Conservation (phyloP, 1,284 basidiomycete genomes). For the Ustilago trichophora region DNA sequence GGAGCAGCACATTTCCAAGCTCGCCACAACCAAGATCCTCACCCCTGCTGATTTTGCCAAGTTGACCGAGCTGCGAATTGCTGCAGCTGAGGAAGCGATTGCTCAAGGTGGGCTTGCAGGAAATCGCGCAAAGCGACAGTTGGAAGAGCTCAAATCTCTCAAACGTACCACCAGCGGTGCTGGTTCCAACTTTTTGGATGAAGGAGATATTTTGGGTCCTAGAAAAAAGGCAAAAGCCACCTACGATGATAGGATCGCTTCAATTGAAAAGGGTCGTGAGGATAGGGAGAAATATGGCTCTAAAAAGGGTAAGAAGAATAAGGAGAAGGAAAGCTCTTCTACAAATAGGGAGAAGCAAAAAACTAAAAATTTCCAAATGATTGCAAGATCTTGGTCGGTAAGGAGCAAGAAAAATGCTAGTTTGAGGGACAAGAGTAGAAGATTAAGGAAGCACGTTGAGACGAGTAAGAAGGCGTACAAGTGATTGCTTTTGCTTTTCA, state of each 20-base stretch:
- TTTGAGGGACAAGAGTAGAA: slow-evolving; percentile 60
- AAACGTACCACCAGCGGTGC: slow-evolving; percentile 70
- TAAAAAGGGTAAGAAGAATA: slow-evolving; percentile 66
- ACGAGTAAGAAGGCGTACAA: slow-evolving; percentile 57
- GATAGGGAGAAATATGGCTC: slow-evolving; percentile 91
- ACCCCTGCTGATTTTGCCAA: slow-evolving; percentile 97
- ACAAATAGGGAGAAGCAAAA: slow-evolving; percentile 62
- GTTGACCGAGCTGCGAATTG: slow-evolving; percentile 84
- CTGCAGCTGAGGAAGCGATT: slow-evolving; percentile 76
- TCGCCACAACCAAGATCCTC: slow-evolving; percentile 87
- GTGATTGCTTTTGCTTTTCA: slow-evolving; percentile 12
- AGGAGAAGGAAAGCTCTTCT: slow-evolving; percentile 54
- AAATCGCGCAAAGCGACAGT: slow-evolving; percentile 51
- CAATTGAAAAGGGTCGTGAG: slow-evolving; percentile 90
- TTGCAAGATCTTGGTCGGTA: slow-evolving; percentile 57
- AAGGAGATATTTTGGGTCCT: slow-evolving; percentile 80
- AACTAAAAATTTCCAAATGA: slow-evolving; percentile 64
- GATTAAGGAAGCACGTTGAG: slow-evolving; percentile 59
- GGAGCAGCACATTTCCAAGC: slow-evolving; percentile 53
- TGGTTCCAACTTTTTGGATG: slow-evolving; percentile 64
- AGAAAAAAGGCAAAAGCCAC: slow-evolving; percentile 92
- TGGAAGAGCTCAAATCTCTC: slow-evolving; percentile 74
- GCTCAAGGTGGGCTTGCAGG: slow-evolving; percentile 52
- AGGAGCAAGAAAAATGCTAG: slow-evolving; percentile 63
- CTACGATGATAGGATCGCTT: slow-evolving; percentile 92